Base-by-base conservation (phyloP, 2,329 filamentous ascomycete species). In the Claviceps maximensis region DNA sequence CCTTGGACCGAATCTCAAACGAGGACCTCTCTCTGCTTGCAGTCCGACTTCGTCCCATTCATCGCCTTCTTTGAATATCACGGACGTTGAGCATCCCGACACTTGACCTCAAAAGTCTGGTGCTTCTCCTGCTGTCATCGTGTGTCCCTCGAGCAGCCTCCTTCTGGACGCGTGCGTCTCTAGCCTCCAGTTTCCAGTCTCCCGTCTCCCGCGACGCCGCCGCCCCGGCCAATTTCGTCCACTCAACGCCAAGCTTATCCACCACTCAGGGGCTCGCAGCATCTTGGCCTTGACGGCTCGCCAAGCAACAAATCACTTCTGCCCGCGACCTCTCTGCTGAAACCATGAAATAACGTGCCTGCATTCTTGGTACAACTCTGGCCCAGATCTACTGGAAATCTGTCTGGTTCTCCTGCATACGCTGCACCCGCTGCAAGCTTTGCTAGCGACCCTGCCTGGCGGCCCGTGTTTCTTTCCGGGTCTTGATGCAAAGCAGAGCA, bases 321-420 rank as follows among this genome's bases (percentile, higher is more conserved):
- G 48, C 45, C 58, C 57, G 60, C 58, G 55, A 58, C 58, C 53
- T 48, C 54, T 56, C 56, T 56, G 55, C 56, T 61, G 64, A 61
- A 70, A 71, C 63, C 63, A 76, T 75, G 74, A 68, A 66, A 71
- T 68, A 67, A 57, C 61, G 63, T 63, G 62, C 59, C 59, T 60
- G 58, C 58, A 49, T 54, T 41, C 67, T 69, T 71, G 67, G 65
- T 69, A 61, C 61, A 61, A 31, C 57, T 57, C 56, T 60, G 54
- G 36, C 55, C 56, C 49, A 53, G 52, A 58, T 56, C 52, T 46
- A 49, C 52, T 52, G 55, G 55, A 49, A 40, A 48, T 52, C 54
- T 51, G 52, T 44, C 49, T 56, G 54, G 51, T 45, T 36, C 53
- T 47, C 36, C n/a, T 45, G 54, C 45, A 45, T 50, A 41, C 49